Conservation (phyloP, 257 asterid species). For the Capsicum pubescens region DNA sequence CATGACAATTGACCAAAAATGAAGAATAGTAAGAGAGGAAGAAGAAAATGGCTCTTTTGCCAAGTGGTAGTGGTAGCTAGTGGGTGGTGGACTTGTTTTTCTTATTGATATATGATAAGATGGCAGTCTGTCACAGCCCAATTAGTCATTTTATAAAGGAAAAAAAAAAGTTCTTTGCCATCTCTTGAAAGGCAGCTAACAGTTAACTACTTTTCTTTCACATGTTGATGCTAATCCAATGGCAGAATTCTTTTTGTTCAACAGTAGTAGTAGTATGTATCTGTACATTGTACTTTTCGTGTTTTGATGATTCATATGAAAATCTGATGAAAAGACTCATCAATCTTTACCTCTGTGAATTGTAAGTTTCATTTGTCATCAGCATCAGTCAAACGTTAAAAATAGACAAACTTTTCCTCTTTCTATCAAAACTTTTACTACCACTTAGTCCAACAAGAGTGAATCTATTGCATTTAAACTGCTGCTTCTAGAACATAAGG, state of each 20-base stretch:
- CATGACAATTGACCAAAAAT: constrained; percentile 24
- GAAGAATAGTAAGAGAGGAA: not conserved
- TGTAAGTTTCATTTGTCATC: not conserved
- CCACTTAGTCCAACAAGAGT: not conserved
- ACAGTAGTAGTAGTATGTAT: constrained; percentile 12
- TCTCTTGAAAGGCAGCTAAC: constrained; percentile 27
- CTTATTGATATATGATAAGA: constrained; percentile 8
- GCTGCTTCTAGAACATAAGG: not conserved
- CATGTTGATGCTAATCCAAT: not conserved
- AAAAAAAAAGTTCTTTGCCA: not conserved
- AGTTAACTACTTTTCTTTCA: constrained; percentile 24
- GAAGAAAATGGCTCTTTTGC: constrained; percentile 21
- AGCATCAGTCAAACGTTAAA: not conserved
- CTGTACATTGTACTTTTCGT: constrained; percentile 8
- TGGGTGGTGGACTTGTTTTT: constrained; percentile 29
- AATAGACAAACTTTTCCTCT: not conserved
- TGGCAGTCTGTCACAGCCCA: constrained; percentile 22
- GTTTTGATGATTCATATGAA: constrained; percentile 22
- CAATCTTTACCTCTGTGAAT: constrained; percentile 25
- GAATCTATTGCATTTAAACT: not conserved
- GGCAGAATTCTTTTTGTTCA: constrained; percentile 27
- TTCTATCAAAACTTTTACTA: not conserved
- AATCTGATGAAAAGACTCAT: constrained; percentile 21
- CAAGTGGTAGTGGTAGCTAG: constrained; percentile 16
- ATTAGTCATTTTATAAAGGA: constrained; percentile 10